Percentiles rank a stretch among this genome's conserved stretches.
These are phyloP conservation scores for Cyberlindnera mrakii DNA, from an alignment of 805 yeast genomes.

Conservation along the genomic window DNA sequence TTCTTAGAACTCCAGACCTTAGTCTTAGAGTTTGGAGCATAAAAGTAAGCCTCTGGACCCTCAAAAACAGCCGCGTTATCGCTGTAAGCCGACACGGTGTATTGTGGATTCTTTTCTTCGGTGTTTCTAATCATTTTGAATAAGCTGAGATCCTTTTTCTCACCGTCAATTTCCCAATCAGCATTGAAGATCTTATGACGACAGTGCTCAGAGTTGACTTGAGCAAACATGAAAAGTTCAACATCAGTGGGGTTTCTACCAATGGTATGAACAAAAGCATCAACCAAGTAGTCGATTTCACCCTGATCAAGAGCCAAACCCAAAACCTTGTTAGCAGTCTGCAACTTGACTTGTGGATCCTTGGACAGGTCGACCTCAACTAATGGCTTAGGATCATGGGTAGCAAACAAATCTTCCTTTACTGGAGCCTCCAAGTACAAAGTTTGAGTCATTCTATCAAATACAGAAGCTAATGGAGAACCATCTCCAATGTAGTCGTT, in stretches of 20 bases:
- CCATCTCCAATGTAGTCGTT: constrained; percentile 46
- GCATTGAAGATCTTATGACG: constrained; percentile 99
- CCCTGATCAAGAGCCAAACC: constrained; percentile 95
- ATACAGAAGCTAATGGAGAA: constrained; percentile 63
- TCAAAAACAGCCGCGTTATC: constrained; percentile 96
- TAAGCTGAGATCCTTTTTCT: constrained; percentile 62
- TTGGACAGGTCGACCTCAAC: constrained; percentile 61
- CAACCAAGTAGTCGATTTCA: constrained; percentile 81
- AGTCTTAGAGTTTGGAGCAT: constrained; percentile 68
- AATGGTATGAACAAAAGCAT: constrained; percentile 70
- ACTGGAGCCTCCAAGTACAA: constrained; percentile 59
- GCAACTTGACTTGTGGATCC: constrained; percentile 48
- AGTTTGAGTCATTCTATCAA: constrained; percentile 92
- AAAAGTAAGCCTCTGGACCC: constrained; percentile 73
- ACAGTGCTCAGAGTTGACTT: constrained; percentile 98
- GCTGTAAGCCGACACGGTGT: constrained; percentile 88
- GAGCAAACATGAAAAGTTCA: constrained; percentile 98
- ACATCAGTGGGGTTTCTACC: constrained; percentile 96
- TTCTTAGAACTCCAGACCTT: constrained; percentile 67
- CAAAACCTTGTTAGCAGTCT: constrained; percentile 70
- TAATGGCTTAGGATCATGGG: constrained; percentile 77
- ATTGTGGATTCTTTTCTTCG: constrained; percentile 69
- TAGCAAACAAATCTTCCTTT: constrained; percentile 66
- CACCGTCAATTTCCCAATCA: constrained; percentile 92
- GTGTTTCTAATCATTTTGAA: constrained; percentile 97